phyloP scores from a whole-genome alignment of 805 yeast species.

The Monosporozyma solicola region DNA sequence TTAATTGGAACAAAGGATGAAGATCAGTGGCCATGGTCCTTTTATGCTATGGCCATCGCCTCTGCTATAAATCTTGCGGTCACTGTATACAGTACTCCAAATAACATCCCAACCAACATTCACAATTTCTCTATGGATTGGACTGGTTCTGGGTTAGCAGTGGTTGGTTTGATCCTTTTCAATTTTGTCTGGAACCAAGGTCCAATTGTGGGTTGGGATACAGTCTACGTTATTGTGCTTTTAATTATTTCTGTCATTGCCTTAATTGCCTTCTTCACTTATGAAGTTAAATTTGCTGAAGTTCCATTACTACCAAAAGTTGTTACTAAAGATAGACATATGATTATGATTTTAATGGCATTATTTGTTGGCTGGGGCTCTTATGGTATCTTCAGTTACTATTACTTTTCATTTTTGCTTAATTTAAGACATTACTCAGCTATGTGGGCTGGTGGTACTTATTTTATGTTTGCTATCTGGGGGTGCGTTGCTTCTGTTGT shows the following conservation, averaged over 20 bases:
- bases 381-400: slow-evolving; percentile 67
- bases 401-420: slow-evolving; percentile 44
- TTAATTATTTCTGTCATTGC: slow-evolving; percentile 41
- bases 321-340: slow-evolving; percentile 35
- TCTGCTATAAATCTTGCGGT: slow-evolving; percentile 11
- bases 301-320: slow-evolving; percentile 49
- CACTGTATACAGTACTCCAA: slow-evolving; percentile 23
- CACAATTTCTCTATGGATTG: slow-evolving; percentile 35
- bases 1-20: slow-evolving; percentile 26
- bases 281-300: slow-evolving; percentile 38
- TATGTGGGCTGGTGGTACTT: slow-evolving; percentile 39
- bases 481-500: slow-evolving; percentile 49
- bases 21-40: slow-evolving; percentile 25
- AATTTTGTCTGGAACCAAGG: slow-evolving; percentile 72
- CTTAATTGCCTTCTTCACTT: slow-evolving; percentile 38
- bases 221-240: slow-evolving; percentile 48
- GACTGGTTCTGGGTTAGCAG: slow-evolving; percentile 48
- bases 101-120: slow-evolving; percentile 21
- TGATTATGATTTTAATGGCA: slow-evolving; percentile 40
- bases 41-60: slow-evolving; percentile 21
- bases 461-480: slow-evolving; percentile 38
- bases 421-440: slow-evolving; percentile 43
- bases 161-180: slow-evolving; percentile 50
- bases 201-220: slow-evolving; percentile 60
- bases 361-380: slow-evolving; percentile 67